phyloP scores from a whole-genome alignment of 257 asterid species.

The Misopates orontium region DNA sequence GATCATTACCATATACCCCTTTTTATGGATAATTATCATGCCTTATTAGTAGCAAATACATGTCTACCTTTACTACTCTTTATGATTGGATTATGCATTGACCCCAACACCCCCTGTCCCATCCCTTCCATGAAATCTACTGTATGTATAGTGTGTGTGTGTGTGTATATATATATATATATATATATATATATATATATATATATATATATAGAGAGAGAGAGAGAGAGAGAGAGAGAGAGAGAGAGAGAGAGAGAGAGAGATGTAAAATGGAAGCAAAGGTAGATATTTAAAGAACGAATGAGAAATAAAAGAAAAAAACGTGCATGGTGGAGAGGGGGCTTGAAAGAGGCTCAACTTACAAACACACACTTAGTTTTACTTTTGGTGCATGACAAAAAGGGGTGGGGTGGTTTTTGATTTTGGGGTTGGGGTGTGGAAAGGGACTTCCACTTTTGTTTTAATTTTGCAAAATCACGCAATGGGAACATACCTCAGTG shows the following conservation, averaged over 20 bases:
- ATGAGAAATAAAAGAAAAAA: slow-evolving; percentile 28
- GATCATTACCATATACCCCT: too few relatives aligned
- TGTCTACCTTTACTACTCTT: slow-evolving; percentile 43
- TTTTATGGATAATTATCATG: too few relatives aligned
- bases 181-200: too few relatives aligned
- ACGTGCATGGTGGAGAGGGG: slow-evolving; percentile 35
- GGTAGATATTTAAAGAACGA: slow-evolving; percentile 28
- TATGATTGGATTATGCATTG: slow-evolving; percentile 36
- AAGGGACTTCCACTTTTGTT: slow-evolving; percentile 45
- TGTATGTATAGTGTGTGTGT: not conserved
- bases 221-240: too few relatives aligned
- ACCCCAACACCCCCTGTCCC: slow-evolving; percentile 33
- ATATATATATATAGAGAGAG: too few relatives aligned
- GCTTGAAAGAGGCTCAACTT: slow-evolving; percentile 45
- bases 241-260: slow-evolving; percentile 31
- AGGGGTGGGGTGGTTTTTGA: slow-evolving; percentile 11
- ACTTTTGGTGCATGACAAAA: slow-evolving; percentile 68
- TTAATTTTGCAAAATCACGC: slow-evolving; percentile 60
- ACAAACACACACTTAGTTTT: slow-evolving; percentile 1
- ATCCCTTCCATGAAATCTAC: slow-evolving; percentile 25
- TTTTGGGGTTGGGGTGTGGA: slow-evolving; percentile 23
- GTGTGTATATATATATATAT: too few relatives aligned
- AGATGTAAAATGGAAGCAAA: slow-evolving; percentile 69
- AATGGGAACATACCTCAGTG: slow-evolving; percentile 58
- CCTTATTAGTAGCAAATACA: not conserved